Base-by-base conservation (phyloP, 192 early-diverging fungal genomes). In the Ramicandelaber brevisporus region DNA sequence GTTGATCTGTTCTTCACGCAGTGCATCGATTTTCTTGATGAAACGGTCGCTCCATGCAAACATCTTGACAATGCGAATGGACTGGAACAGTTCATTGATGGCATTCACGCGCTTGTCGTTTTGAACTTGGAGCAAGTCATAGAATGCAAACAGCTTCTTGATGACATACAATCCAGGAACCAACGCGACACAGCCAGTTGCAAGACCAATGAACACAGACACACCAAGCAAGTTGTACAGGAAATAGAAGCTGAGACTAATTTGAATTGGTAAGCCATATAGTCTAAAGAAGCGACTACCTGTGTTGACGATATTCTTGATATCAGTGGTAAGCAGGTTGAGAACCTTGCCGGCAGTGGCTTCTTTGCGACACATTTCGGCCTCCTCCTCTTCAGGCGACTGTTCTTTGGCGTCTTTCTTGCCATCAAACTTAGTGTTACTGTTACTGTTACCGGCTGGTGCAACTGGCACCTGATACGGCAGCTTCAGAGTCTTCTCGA, bases 61-160 rank as follows among this genome's bases (percentile, higher is more conserved):
- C 33, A 93, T 65, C 45, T 97, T 97, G 34, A 97, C 70, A 14
- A 92, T 78, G 12, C 82, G 63, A 22, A 97, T 90, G 21, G 79
- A 84, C 50, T 80, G 61, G 26, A 89, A 53, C 37, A 83, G 55
- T 47, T 96, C 85, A 21, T 78, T 88, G 26, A 80, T 65, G 38
- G 68, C 54, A 11, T 67, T 65, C 22, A 92, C 52, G 12, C 87
- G 65, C 40, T 75, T 68, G 46, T 92, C 87, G 29, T 56, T 52
- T 24, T 68, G 54, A 3, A 46, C 29, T 36, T 43, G 67, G 15
- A 69, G 36, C 13, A 41, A 44, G 11, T 51, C 42, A 12, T 63
- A 36, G 29, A 58, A 57, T 28, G 46, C 59, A 12, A 63, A 52
- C 29, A 68, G 50, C 33, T 38, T 45, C 47, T 21, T 59, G 30